These are phyloP conservation scores for Xylaria sp. DNA, from an alignment of 2,329 filamentous ascomycete species.

Conservation along the genomic window DNA sequence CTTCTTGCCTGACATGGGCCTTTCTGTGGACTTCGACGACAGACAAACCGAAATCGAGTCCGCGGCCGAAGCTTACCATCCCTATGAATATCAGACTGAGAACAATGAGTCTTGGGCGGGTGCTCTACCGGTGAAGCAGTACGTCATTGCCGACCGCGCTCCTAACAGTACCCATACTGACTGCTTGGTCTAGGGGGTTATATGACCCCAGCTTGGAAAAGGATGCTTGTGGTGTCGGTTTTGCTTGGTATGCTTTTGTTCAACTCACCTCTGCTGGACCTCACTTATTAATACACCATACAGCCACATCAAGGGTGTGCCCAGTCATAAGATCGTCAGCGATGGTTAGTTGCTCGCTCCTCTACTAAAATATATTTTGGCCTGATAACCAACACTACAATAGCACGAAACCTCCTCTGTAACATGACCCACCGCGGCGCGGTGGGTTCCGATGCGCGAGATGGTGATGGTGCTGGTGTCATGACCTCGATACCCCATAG, in stretches of 20 bases:
- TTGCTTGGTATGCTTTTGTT: constrained; percentile 78
- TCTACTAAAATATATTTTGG: not conserved
- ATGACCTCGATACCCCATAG: constrained; percentile 99
- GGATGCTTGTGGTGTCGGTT: constrained; percentile 99
- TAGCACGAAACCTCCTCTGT: constrained; percentile 92
- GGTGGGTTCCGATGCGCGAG: constrained; percentile 95
- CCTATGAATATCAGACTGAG: constrained; percentile 88
- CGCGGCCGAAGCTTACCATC: constrained; percentile 69
- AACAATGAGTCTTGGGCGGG: constrained; percentile 92
- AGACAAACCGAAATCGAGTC: constrained; percentile 71
- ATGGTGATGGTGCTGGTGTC: constrained; percentile 97
- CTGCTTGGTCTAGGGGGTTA: constrained; percentile 69
- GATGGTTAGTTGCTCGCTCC: constrained; percentile 76
- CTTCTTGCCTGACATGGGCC: constrained; percentile 75
- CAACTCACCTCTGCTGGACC: constrained; percentile 3
- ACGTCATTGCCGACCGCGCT: constrained; percentile 46
- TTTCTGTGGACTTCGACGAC: constrained; percentile 74
- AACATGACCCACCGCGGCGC: constrained; percentile 99
- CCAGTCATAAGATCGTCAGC: constrained; percentile 98
- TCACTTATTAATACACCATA: constrained; percentile 35
- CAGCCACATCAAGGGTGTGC: constrained; percentile 95
- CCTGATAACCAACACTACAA: constrained; percentile 48
- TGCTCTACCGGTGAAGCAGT: constrained; percentile 94
- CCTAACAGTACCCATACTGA: constrained; percentile 33
- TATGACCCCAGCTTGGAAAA: constrained; percentile 97